Conservation (phyloP, 169 alveolate genomes). For the Cryptosporidium tyzzeri region DNA sequence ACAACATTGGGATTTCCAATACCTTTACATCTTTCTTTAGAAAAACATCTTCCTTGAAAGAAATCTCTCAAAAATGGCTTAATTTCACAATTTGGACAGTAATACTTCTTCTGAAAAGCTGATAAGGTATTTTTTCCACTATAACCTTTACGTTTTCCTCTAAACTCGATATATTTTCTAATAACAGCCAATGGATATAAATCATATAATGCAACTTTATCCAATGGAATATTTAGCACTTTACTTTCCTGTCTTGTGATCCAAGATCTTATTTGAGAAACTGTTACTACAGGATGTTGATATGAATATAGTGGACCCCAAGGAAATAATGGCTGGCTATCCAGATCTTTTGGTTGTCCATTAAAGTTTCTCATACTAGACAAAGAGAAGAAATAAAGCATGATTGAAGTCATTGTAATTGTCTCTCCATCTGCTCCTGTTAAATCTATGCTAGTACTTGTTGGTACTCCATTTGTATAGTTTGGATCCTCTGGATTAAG, state of each 20-base stretch:
- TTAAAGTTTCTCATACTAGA: slow-evolving; percentile 59
- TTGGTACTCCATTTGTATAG: slow-evolving; percentile 71
- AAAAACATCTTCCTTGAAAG: slow-evolving; percentile 70
- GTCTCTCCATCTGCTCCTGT: slow-evolving; percentile 72
- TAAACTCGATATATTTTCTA: slow-evolving; percentile 64
- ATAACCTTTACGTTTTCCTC: slow-evolving; percentile 69
- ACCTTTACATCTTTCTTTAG: slow-evolving; percentile 68
- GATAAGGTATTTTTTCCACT: slow-evolving; percentile 37
- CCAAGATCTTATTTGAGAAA: slow-evolving; percentile 74
- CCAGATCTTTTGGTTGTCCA: slow-evolving; percentile 63
- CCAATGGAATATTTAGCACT: slow-evolving; percentile 40
- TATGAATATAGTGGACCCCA: slow-evolving; percentile 74
- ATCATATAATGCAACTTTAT: slow-evolving; percentile 65
- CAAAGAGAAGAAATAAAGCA: slow-evolving; percentile 66
- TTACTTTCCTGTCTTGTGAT: slow-evolving; percentile 41
- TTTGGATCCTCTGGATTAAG: slow-evolving; percentile 66
- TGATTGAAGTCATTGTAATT: slow-evolving; percentile 63
- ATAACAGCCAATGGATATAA: slow-evolving; percentile 65
- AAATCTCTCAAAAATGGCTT: slow-evolving; percentile 53
- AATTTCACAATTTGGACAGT: slow-evolving; percentile 60
- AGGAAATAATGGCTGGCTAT: slow-evolving; percentile 70
- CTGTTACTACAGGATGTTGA: slow-evolving; percentile 73
- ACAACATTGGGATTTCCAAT: slow-evolving; percentile 49
- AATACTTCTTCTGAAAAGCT: slow-evolving; percentile 34
- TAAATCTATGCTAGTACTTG: slow-evolving; percentile 40